phyloP scores from a whole-genome alignment of 768 basidiomycete genomes.

The Boletus sp. region DNA sequence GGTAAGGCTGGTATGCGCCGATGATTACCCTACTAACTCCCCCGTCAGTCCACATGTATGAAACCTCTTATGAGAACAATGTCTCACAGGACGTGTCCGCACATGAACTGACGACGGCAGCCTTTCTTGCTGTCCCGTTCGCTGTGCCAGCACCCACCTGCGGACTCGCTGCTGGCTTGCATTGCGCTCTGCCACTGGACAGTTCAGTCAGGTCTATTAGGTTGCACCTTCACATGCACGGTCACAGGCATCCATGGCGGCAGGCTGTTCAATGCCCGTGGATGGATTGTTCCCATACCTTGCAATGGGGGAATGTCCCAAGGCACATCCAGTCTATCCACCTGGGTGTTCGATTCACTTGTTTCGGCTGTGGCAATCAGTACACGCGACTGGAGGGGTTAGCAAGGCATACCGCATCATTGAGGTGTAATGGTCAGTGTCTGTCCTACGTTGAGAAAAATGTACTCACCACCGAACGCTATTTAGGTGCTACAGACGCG shows the following conservation, averaged over 20 bases:
- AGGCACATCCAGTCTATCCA: slow-evolving; percentile 9
- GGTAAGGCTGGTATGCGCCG: not conserved
- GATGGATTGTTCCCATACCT: slow-evolving; percentile 1
- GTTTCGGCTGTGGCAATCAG: not conserved
- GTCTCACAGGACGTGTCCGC: not conserved
- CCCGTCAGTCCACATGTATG: not conserved
- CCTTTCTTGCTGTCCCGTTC: not conserved
- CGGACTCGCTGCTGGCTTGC: not conserved
- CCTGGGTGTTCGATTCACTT: not conserved
- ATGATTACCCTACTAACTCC: not conserved
- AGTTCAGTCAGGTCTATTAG: not conserved
- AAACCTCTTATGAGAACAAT: not conserved
- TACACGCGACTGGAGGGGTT: slow-evolving; percentile 6
- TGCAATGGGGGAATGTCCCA: slow-evolving; percentile 4
- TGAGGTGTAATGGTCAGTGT: slow-evolving; percentile 1
- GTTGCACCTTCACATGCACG: slow-evolving; percentile 10
- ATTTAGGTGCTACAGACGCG: not conserved
- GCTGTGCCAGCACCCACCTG: not conserved
- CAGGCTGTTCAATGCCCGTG: slow-evolving; percentile 6
- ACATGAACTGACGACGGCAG: not conserved
- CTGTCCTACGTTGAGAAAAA: not conserved
- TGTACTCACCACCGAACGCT: not conserved
- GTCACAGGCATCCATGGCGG: slow-evolving; percentile 1
- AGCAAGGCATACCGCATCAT: not conserved
- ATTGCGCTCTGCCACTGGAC: slow-evolving; percentile 1